Evolutionary conservation across 2,329 filamentous ascomycete genomes (phyloP).

Genomic region (Sporothrix humicola): DNA sequence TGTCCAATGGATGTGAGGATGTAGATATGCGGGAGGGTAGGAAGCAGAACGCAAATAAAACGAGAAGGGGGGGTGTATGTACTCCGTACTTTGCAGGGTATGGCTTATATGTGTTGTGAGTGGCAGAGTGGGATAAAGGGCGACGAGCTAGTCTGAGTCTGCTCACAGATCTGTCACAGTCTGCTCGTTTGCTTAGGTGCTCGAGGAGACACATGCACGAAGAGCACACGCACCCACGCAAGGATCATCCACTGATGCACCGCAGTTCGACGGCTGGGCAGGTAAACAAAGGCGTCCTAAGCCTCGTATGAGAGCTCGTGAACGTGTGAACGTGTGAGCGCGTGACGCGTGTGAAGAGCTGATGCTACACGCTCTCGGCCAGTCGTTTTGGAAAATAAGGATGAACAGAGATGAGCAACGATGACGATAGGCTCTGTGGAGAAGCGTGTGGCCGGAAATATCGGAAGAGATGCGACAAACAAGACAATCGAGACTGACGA

Average conservation of each 20-base stretch:
- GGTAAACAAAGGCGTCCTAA: background rate
- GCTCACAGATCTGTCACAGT: background rate
- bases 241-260: conserved; percentile 6
- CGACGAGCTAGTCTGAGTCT: conserved; percentile 11
- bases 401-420: background rate
- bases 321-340: background rate
- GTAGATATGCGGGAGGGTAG: conserved; percentile 11
- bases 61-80: conserved; percentile 5
- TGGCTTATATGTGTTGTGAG: conserved; percentile 26
- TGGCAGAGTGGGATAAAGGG: background rate
- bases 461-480: background rate
- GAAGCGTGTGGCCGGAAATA: background rate
- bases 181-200: background rate
- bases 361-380: background rate
- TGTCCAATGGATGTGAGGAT: conserved; percentile 15
- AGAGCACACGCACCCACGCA: conserved; percentile 1
- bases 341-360: conserved; percentile 8
- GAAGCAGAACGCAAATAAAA: background rate
- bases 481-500: background rate
- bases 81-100: conserved; percentile 18
- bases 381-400: conserved; percentile 14
- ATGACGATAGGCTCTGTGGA: conserved; percentile 9
- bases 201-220: conserved; percentile 17
- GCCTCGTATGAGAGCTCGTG: no score
- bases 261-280: background rate